Conservation (phyloP, 768 basidiomycete species). For the Vararia minispora region DNA sequence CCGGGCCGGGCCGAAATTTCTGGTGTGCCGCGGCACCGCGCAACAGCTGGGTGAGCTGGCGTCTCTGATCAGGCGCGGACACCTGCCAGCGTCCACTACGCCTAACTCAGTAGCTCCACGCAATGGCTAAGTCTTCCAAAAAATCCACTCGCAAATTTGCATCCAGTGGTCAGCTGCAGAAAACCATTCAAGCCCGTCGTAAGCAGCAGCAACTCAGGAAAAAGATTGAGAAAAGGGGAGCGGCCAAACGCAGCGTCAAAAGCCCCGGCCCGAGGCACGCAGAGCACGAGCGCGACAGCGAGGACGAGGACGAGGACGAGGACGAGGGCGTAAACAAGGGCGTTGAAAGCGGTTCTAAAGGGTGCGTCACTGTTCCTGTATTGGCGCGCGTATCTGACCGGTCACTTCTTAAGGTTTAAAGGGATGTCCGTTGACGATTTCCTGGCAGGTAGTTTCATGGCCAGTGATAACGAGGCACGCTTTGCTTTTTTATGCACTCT, state of each 20-base stretch:
- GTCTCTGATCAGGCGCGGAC: no score
- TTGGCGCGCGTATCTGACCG: neutral
- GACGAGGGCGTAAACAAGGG: slow-evolving; percentile 16
- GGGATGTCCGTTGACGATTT: slow-evolving; percentile 72
- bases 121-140: slow-evolving; percentile 53
- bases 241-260: slow-evolving; percentile 19
- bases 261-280: no score
- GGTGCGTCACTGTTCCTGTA: slow-evolving; percentile 3
- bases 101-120: no score
- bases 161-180: slow-evolving; percentile 79
- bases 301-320: slow-evolving; percentile 21
- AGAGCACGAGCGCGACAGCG: no score
- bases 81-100: neutral
- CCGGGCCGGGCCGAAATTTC: no score
- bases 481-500: slow-evolving; percentile 2
- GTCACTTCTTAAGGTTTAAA: slow-evolving; percentile 24
- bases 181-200: slow-evolving; percentile 73
- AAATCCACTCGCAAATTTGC: slow-evolving; percentile 87
- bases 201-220: slow-evolving; percentile 70
- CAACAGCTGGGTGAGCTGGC: no score
- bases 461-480: slow-evolving; percentile 37
- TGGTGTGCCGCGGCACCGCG: no score
- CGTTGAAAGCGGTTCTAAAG: slow-evolving; percentile 16
- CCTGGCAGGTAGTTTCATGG: slow-evolving; percentile 64
- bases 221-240: slow-evolving; percentile 50